These are phyloP conservation scores for Gossypium stocksii DNA, from an alignment of 345 rosid species.

Conservation along the genomic window DNA sequence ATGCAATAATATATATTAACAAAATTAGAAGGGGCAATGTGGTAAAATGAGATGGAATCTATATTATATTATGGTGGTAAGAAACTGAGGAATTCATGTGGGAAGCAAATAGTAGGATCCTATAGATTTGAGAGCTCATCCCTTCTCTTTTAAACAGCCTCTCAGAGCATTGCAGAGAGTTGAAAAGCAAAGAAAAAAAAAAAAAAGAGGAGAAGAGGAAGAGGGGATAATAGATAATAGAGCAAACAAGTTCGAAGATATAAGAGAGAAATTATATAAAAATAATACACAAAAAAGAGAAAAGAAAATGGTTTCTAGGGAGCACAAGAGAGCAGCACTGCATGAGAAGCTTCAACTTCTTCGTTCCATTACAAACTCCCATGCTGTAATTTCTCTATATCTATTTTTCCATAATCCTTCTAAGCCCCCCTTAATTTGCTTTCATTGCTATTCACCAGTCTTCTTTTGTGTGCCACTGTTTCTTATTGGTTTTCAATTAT, in stretches of 20 bases:
- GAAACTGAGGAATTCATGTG: conserved; percentile 40
- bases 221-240: background rate
- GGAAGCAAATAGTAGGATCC: conserved; percentile 31
- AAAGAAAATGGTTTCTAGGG: conserved; percentile 42
- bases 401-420: background rate
- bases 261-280: background rate
- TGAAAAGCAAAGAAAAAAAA: conserved; percentile 13
- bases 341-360: conserved; percentile 51
- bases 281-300: background rate
- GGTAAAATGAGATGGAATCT: conserved; percentile 26
- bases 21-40: conserved; percentile 24
- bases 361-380: conserved; percentile 49
- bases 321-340: conserved; percentile 49
- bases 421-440: background rate
- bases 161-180: conserved; percentile 18
- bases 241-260: background rate
- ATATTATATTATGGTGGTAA: conserved; percentile 23
- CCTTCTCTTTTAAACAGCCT: conserved; percentile 21
- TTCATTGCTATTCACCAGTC: background rate
- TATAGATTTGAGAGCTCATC: conserved; percentile 37
- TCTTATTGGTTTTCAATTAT: background rate
- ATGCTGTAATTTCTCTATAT: conserved; percentile 28
- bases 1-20: background rate
- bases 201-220: background rate
- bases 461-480: too few relatives aligned